A percentile compares a stretch with the other conserved stretches of the same genome.
phyloP scores from a whole-genome alignment of 768 basidiomycete genomes.

The Russula earlei region DNA sequence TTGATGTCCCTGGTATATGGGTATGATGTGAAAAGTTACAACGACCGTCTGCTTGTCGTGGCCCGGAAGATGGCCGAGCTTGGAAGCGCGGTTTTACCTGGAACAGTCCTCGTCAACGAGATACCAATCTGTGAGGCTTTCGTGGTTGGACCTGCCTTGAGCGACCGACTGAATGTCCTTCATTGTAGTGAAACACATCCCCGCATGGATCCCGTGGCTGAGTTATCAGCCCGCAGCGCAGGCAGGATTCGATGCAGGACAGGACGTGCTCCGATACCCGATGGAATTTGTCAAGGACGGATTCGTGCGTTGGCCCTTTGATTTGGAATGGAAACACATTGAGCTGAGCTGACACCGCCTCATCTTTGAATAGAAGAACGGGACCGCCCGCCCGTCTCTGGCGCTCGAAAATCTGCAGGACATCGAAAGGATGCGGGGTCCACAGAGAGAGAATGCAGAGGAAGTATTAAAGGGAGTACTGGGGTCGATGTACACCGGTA shows the following conservation, averaged over 20 bases:
- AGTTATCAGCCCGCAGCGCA: slow-evolving; percentile 1
- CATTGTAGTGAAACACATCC: slow-evolving; percentile 1
- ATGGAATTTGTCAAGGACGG: slow-evolving; percentile 5
- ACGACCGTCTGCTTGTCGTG: not conserved
- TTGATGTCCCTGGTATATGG: slow-evolving; percentile 6
- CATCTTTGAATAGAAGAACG: not conserved
- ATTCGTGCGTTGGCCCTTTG: not conserved
- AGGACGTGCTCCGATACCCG: slow-evolving; percentile 7
- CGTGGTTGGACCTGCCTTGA: no score
- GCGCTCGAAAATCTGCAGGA: slow-evolving; percentile 4
- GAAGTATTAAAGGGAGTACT: not conserved
- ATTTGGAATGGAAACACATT: not conserved
- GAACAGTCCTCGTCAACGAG: slow-evolving; percentile 7
- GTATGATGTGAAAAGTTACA: slow-evolving; percentile 4
- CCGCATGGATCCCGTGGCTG: slow-evolving; percentile 5
- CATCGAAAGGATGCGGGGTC: not conserved
- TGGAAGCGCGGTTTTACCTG: slow-evolving; percentile 1
- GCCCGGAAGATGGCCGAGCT: slow-evolving; percentile 6
- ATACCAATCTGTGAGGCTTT: not conserved
- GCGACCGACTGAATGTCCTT: not conserved
- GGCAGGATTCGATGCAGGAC: not conserved
- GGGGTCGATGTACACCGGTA: slow-evolving; percentile 7
- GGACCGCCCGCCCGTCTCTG: slow-evolving; percentile 2
- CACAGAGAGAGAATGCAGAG: not conserved
- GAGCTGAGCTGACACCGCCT: not conserved